Base-by-base conservation (phyloP, 352 stramenopile genomes). In the Pythium phragmitis region DNA sequence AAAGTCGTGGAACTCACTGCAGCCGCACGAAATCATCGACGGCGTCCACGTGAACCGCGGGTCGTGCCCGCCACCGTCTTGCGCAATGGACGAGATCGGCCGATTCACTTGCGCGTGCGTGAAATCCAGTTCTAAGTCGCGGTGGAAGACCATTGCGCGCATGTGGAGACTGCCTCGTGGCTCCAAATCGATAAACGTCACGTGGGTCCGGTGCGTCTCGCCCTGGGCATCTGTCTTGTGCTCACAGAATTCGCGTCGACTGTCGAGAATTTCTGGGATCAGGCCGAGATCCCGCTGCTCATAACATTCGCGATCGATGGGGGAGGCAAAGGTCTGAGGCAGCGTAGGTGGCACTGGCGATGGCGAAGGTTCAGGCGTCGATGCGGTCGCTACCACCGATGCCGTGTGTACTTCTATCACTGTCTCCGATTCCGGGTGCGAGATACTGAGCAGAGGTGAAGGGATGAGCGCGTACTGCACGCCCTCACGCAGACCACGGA, bases 71-170 rank as follows among this genome's bases (percentile, higher is more conserved):
- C 65, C 63, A 57, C 76, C 57, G 52, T 74, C 60, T 65, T 75
- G 42, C 1, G 70, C 61, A 17, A 79, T 49, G 16, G 68, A 58
- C 7, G 52, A n/a, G 50, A 80, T 79, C 26, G 68, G 65, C 16
- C 48, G 41, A 7, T 61, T 17, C 16, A 76, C 62, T 6, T 65
- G 28, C 0, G 75, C 68, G 8, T 41, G 52, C 3, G 62, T 39
- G 13, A 91, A 58, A 56, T 91, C 77, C 21, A 91, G 39, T 57
- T 72, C 72, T 5, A 91, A 56, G 43, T 88, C 79, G 41, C 74
- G 59, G 17, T 63, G 45, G 50, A 87, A 79, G 16, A 73, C 66
- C 28, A 74, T 70, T 14, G 60, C 68, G 0, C 45, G 53, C 17
- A 87, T 60, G 0, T 51, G 14, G 17, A 60, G 33, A 45, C 17